Evolutionary conservation across 108 stramenopile species (phyloP), one percentile per base, ranked within the genome.

Genomic region (Cyclotella cryptica): DNA sequence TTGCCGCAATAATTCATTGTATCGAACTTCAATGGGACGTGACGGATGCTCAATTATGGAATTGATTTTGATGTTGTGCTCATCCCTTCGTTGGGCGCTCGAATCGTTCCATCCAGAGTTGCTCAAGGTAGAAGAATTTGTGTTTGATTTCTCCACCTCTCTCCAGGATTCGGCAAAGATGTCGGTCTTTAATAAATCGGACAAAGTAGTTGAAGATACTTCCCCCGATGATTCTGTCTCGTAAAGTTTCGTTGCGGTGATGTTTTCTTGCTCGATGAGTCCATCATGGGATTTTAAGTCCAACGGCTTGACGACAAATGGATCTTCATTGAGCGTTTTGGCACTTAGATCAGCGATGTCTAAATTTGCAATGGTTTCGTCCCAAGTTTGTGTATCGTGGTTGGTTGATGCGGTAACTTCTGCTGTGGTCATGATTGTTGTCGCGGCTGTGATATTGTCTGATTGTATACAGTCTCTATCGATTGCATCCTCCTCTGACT

Each of bases 1-100:
- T 28, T 60, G 30, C 28, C 39, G 24, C 35, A 60, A 39, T 58
- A 59, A 27, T 28, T 57, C 53, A 60, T 72, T 39, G 30, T 44
- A 69, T 18, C 43, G 26, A 52, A 52, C 27, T 27, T 69, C 28
- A 27, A 49, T 18, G 27, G 52, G 29, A 27, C 13, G 17, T 6
- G 27, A 7, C 3, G 22, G 57, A 24, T 58, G 3, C 19, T 51
- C 49, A 19, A 51, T 51, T 8, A 26, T 3, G 49, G 52, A 30
- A 71, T 46, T 10, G 30, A 10, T 41, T 53, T 24, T 30, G 67
- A 44, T 21, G 18, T n/a, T 14, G 39, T 49, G 15, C 9, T 17
- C 47, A 3, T 49, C 47, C 47, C 9, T 49, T n/a, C n/a, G 15
- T 3, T 49, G 1, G 15, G 47, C n/a, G 9, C 18, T 49, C 2